phyloP scores from a whole-genome alignment of 2,329 filamentous ascomycete species.

The Ambrosiella beaveri region DNA sequence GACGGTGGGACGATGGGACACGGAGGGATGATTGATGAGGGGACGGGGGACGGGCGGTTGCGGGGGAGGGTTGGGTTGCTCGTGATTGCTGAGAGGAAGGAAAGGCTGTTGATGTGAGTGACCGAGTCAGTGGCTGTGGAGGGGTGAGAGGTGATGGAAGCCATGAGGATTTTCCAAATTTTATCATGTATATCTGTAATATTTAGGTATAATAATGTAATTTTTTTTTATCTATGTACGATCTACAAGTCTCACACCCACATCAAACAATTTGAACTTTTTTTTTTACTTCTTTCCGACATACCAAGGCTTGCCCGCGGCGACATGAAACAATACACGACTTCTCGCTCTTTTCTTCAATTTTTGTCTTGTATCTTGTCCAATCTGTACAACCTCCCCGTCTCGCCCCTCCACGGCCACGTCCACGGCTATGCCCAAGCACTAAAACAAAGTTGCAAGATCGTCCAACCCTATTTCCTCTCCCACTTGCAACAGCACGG shows the following conservation, averaged over 20 bases:
- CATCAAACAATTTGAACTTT: no score
- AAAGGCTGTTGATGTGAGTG: neutral
- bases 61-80: neutral
- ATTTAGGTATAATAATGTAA: neutral
- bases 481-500: neutral
- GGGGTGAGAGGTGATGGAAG: neutral
- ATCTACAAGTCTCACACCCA: no score
- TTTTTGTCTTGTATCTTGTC: no score
- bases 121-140: neutral
- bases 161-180: no score
- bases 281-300: no score
- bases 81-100: neutral
- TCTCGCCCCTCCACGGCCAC: no score
- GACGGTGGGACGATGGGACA: no score
- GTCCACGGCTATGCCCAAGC: no score
- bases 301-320: no score
- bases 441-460: neutral
- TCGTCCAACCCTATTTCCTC: neutral
- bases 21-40: neutral
- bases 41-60: neutral
- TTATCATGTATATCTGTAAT: neutral
- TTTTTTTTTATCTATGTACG: neutral
- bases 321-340: no score
- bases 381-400: no score
- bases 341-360: no score